These are phyloP conservation scores for Neospermospora avenae DNA, from an alignment of 2,329 filamentous ascomycete species.

Conservation along the genomic window DNA sequence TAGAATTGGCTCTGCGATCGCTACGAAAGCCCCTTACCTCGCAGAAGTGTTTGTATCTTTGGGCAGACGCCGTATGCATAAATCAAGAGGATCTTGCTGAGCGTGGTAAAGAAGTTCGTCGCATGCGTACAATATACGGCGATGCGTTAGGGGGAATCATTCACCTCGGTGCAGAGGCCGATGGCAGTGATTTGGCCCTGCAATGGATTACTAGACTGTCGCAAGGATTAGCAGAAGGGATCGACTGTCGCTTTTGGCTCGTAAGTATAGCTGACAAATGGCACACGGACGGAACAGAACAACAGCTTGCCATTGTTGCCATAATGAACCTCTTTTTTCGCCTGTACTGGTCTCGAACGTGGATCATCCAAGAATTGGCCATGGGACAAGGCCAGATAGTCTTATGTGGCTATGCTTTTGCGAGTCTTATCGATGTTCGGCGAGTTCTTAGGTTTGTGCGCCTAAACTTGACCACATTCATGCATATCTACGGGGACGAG, in stretches of 20 bases:
- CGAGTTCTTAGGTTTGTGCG: background rate
- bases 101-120: background rate
- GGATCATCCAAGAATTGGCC: constrained; percentile 1
- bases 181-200: background rate
- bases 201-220: background rate
- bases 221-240: background rate
- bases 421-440: background rate
- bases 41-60: background rate
- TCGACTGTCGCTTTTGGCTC: background rate
- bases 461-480: background rate
- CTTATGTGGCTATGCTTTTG: background rate
- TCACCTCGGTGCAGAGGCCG: background rate
- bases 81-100: background rate
- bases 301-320: background rate
- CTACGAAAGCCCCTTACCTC: background rate
- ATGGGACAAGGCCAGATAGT: background rate
- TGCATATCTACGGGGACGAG: background rate
- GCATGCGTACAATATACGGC: background rate
- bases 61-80: background rate
- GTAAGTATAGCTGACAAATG: background rate
- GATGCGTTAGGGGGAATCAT: background rate
- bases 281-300: background rate
- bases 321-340: background rate
- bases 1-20: background rate
- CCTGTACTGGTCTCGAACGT: background rate